These are phyloP conservation scores for Tolypocladium ovalisporum DNA, from an alignment of 2,329 filamentous ascomycete genomes.

Conservation along the genomic window DNA sequence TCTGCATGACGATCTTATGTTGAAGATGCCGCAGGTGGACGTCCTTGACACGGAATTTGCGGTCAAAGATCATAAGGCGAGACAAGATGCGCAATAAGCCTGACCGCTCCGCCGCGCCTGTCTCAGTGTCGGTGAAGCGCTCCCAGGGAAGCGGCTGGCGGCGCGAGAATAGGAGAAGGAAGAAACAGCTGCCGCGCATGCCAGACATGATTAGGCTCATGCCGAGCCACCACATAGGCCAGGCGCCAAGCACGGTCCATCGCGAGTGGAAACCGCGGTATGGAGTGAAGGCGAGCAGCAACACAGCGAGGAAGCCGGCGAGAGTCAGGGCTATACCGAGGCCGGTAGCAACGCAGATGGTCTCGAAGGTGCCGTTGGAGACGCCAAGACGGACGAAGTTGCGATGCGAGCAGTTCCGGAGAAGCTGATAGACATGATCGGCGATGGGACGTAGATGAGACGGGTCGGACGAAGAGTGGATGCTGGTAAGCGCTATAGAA, in stretches of 20 bases:
- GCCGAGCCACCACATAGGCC: constrained; percentile 35
- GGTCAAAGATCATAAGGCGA: constrained; percentile 35
- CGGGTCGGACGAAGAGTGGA: constrained; percentile 24
- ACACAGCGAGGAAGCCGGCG: constrained; percentile 26
- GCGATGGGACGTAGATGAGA: constrained; percentile 28
- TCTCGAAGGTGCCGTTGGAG: constrained; percentile 39
- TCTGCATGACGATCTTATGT: constrained; percentile 32
- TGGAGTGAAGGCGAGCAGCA: constrained; percentile 28
- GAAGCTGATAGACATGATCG: constrained; percentile 33
- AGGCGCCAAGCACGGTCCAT: constrained; percentile 29
- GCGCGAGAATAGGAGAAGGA: constrained; percentile 32
- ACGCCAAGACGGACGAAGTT: constrained; percentile 43
- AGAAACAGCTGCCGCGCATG: constrained; percentile 35
- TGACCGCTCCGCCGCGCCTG: constrained; percentile 10
- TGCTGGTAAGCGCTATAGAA: constrained; percentile 21
- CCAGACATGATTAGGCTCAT: constrained; percentile 30
- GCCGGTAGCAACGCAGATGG: constrained; percentile 32
- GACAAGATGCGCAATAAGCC: constrained; percentile 19
- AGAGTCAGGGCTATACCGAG: constrained; percentile 29
- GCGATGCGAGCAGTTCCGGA: constrained; percentile 36
- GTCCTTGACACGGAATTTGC: constrained; percentile 33
- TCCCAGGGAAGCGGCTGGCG: constrained; percentile 37
- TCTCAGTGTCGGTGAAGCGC: constrained; percentile 28
- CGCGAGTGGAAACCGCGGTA: constrained; percentile 25
- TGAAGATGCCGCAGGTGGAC: constrained; percentile 29